Evolutionary conservation across 2,329 filamentous ascomycete species (phyloP).

Genomic region (Graphilbum fragrans): DNA sequence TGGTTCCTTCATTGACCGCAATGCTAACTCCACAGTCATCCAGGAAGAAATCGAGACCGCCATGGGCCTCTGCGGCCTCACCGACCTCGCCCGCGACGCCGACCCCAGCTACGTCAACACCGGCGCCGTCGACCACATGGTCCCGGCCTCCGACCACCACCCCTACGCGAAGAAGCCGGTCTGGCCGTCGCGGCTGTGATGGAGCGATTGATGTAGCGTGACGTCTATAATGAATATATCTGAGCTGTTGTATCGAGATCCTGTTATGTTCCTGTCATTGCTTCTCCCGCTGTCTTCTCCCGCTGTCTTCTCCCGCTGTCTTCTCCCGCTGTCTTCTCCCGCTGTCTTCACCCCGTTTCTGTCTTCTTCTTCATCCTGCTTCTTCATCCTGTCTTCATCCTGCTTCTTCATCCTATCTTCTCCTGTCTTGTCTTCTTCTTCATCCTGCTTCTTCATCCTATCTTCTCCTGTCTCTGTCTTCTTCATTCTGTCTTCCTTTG

Average conservation of each 20-base stretch:
- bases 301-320: too few relatives aligned
- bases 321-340: too few relatives aligned
- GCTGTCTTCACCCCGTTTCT: not conserved
- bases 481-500: constrained; percentile 4
- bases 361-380: not conserved
- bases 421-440: too few relatives aligned
- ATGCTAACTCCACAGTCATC: constrained; percentile 16
- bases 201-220: not conserved
- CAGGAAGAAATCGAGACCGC: constrained; percentile 24
- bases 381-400: too few relatives aligned
- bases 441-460: not conserved
- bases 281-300: too few relatives aligned
- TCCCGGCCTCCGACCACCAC: constrained; percentile 2
- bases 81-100: constrained; percentile 11
- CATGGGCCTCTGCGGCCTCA: constrained; percentile 20
- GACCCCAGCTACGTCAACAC: constrained; percentile 13
- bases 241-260: not conserved
- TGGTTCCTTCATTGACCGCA: not conserved
- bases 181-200: constrained; percentile 5
- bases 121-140: constrained; percentile 11
- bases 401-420: too few relatives aligned
- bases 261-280: not conserved
- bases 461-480: not conserved
- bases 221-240: not conserved
- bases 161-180: constrained; percentile 8